Evolutionary conservation across 768 basidiomycete genomes (phyloP).

Genomic region (Tulasnella sp.): DNA sequence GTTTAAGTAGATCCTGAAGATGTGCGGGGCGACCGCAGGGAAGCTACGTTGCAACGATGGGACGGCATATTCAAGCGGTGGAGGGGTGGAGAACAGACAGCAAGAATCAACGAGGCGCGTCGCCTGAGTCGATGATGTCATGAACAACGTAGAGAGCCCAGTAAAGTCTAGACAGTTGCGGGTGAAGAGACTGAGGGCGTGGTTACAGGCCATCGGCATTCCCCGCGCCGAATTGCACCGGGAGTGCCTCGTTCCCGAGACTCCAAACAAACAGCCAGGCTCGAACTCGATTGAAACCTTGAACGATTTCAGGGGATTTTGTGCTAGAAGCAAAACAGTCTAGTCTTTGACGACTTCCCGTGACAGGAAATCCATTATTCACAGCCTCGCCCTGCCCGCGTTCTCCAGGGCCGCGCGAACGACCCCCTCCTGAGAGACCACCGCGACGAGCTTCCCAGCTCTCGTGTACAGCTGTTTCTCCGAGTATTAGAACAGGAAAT

Average conservation of each 20-base stretch:
- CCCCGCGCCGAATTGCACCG: neutral
- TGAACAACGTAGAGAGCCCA: neutral
- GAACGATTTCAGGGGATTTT: neutral
- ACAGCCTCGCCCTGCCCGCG: conserved; percentile 7
- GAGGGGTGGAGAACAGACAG: neutral
- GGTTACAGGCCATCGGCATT: neutral
- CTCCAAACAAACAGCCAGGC: neutral
- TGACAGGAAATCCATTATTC: conserved; percentile 4
- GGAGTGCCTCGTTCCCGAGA: conserved; percentile 3
- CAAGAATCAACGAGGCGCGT: conserved; percentile 1
- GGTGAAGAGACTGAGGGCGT: neutral
- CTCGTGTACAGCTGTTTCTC: conserved; percentile 62
- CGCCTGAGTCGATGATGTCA: neutral
- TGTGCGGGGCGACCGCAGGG: neutral
- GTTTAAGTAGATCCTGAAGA: neutral
- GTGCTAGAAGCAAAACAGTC: neutral
- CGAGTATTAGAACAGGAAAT: neutral
- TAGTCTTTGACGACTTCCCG: neutral
- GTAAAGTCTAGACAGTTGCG: neutral
- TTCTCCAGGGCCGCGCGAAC: conserved; percentile 31
- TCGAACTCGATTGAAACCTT: neutral
- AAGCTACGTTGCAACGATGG: neutral
- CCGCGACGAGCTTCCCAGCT: conserved; percentile 63
- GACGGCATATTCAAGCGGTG: neutral
- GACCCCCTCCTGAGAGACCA: conserved; percentile 73